A percentile compares a stretch with the other conserved stretches of the same genome.
Evolutionary conservation across 2,329 filamentous ascomycete genomes (phyloP).

Genomic region (Aspergillus sp.): DNA sequence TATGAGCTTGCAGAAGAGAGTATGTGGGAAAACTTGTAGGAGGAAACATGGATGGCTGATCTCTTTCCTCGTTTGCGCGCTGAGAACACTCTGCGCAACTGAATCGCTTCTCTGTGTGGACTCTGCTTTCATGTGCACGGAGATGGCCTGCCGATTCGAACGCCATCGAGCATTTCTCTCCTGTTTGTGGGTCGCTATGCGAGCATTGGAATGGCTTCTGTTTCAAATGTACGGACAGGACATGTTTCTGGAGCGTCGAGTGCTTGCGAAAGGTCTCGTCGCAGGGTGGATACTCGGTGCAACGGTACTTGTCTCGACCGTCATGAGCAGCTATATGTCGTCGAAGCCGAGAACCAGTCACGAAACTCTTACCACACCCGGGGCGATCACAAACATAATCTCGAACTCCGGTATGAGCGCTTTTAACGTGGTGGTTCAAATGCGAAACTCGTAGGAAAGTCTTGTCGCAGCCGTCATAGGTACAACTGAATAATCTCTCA

Average conservation of each 20-base stretch:
- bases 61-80: conserved; percentile 19
- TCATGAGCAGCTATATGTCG: conserved; percentile 78
- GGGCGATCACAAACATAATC: conserved; percentile 70
- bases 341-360: conserved; percentile 74
- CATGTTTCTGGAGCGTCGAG: conserved; percentile 79
- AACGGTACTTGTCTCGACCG: conserved; percentile 72
- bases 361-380: conserved; percentile 76
- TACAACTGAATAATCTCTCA: conserved; percentile 75
- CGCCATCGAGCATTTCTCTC: conserved; percentile 60
- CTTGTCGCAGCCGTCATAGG: conserved; percentile 71
- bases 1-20: conserved; percentile 69
- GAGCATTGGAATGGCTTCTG: conserved; percentile 71
- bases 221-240: conserved; percentile 72
- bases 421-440: conserved; percentile 79
- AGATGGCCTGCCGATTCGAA: conserved; percentile 75
- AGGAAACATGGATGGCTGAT: conserved; percentile 21
- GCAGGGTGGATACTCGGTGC: conserved; percentile 69
- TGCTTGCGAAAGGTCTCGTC: conserved; percentile 81
- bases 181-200: conserved; percentile 54
- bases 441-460: conserved; percentile 84
- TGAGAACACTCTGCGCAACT: conserved; percentile 73
- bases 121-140: conserved; percentile 66
- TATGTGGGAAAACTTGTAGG: conserved; percentile 69
- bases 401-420: conserved; percentile 71
- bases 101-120: conserved; percentile 69